A percentile compares a stretch with the other conserved stretches of the same genome.
Evolutionary conservation across 495 filamentous ascomycete genomes (phyloP).

Genomic region (Penicillium turbatum): DNA sequence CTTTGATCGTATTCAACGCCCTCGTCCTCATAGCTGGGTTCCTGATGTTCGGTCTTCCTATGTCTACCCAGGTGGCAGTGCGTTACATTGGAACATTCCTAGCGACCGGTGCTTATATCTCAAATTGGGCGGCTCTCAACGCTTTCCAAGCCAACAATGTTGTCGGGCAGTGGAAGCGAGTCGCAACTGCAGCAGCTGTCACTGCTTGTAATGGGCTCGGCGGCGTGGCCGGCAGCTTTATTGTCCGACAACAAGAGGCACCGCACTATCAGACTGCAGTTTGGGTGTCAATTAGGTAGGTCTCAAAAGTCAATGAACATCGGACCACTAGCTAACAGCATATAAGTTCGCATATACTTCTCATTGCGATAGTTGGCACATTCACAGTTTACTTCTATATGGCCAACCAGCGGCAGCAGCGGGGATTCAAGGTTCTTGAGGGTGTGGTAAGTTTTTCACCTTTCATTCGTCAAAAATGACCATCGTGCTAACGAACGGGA

Average conservation of each 20-base stretch:
- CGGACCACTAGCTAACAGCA: conserved; percentile 21
- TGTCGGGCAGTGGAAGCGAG: conserved; percentile 71
- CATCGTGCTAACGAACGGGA: conserved; percentile 1
- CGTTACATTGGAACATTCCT: conserved; percentile 72
- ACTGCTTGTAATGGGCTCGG: conserved; percentile 71
- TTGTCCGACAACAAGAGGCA: conserved; percentile 63
- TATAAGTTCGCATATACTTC: conserved; percentile 56
- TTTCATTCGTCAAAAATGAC: no score
- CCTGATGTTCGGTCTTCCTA: conserved; percentile 63
- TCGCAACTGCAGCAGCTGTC: conserved; percentile 62
- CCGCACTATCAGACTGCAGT: conserved; percentile 32
- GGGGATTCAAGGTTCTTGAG: conserved; percentile 50
- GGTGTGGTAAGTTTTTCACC: conserved; percentile 37
- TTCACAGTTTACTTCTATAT: conserved; percentile 62
- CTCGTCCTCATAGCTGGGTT: conserved; percentile 68
- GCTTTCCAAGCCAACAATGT: conserved; percentile 72
- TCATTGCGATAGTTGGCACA: conserved; percentile 55
- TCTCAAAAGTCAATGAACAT: not conserved
- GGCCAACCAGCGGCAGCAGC: conserved; percentile 50
- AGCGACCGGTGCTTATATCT: conserved; percentile 72
- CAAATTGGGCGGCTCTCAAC: conserved; percentile 75
- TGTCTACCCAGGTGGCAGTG: conserved; percentile 57
- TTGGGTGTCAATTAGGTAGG: conserved; percentile 10
- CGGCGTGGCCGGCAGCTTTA: conserved; percentile 72
- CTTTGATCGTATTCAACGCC: conserved; percentile 70